phyloP scores from a whole-genome alignment of 148 eudicot species.

The Amaranthus palmeri region DNA sequence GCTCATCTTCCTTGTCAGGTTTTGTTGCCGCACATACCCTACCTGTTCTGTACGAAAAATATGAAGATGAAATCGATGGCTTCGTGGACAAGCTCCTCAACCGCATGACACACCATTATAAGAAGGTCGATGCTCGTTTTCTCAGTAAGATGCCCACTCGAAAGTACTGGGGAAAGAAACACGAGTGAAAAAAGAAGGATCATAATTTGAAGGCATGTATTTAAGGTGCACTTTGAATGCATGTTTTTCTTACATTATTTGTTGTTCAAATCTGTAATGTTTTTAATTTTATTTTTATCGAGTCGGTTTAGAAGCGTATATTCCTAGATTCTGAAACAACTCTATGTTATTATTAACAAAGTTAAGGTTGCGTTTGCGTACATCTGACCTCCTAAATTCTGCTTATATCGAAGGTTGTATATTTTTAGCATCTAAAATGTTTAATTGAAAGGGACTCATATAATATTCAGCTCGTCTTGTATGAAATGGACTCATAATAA shows the following conservation, averaged over 20 bases:
- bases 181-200: slow-evolving; percentile 21
- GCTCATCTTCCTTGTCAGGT: slow-evolving; percentile 28
- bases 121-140: slow-evolving; percentile 46
- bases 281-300: not conserved
- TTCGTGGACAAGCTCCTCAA: slow-evolving; percentile 41
- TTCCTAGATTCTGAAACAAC: not conserved
- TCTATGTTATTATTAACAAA: too few relatives aligned
- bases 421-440: too few relatives aligned
- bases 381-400: too few relatives aligned
- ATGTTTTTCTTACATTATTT: too few relatives aligned
- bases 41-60: slow-evolving; percentile 73
- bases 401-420: too few relatives aligned
- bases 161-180: slow-evolving; percentile 47
- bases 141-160: slow-evolving; percentile 49
- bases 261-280: not conserved
- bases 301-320: not conserved
- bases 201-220: not conserved
- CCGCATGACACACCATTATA: slow-evolving; percentile 56
- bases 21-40: slow-evolving; percentile 77
- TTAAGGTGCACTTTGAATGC: too few relatives aligned
- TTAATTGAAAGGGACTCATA: too few relatives aligned
- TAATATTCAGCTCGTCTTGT: too few relatives aligned
- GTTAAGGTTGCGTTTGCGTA: too few relatives aligned
- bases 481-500: too few relatives aligned
- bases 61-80: slow-evolving; percentile 63